A percentile compares a stretch with the other conserved stretches of the same genome.
Conservation (phyloP, 768 basidiomycete genomes). For the Clitopilus passeckerianus region DNA sequence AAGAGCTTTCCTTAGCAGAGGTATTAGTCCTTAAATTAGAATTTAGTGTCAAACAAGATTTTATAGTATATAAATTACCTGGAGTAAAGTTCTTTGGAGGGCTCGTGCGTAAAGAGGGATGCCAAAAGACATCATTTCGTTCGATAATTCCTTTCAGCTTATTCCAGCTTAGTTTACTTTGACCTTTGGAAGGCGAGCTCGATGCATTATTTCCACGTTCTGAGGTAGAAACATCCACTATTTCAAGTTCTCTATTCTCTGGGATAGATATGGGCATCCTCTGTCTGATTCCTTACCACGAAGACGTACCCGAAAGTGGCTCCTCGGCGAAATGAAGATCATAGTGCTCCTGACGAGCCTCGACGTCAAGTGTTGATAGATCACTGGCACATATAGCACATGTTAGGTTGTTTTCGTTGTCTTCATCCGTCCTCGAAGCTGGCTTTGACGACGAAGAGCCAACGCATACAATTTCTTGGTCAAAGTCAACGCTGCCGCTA, state of each 20-base stretch:
- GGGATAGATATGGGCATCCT: not conserved
- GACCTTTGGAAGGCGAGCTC: not conserved
- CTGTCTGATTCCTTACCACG: not conserved
- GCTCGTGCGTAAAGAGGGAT: conserved; percentile 32
- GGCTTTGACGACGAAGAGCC: not conserved
- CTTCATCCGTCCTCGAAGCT: not conserved
- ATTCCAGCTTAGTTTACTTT: conserved; percentile 1
- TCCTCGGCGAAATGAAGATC: conserved; percentile 36
- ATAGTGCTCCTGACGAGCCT: conserved; percentile 51
- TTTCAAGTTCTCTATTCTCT: not conserved
- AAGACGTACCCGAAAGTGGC: not conserved
- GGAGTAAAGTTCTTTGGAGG: conserved; percentile 59
- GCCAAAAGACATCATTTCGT: conserved; percentile 63
- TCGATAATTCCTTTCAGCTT: conserved; percentile 6
- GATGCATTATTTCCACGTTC: not conserved
- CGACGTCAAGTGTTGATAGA: conserved; percentile 29
- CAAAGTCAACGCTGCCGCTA: not conserved
- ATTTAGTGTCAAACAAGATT: not conserved
- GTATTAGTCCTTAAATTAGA: conserved; percentile 50
- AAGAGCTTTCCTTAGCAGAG: conserved; percentile 53
- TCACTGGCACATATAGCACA: conserved; percentile 51
- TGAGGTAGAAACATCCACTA: not conserved
- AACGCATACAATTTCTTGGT: conserved; percentile 6
- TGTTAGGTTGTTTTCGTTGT: conserved; percentile 9
- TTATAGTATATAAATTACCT: conserved; percentile 31